phyloP scores from a whole-genome alignment of 768 basidiomycete species.

The Mycena sanguinolenta region DNA sequence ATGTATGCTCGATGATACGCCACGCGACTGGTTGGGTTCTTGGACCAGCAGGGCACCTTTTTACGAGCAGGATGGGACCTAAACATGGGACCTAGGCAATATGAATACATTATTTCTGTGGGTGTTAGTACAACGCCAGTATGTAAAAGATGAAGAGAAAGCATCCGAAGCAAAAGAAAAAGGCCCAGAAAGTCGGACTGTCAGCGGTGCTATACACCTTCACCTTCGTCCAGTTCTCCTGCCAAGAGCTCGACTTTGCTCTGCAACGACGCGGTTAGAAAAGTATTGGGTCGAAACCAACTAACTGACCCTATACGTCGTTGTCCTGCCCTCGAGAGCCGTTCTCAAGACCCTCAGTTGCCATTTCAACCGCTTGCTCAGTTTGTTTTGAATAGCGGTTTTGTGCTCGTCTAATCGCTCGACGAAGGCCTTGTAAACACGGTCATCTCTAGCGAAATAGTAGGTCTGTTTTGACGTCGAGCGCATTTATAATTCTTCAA shows the following conservation, averaged over 20 bases:
- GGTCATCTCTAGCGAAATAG: constrained; percentile 94
- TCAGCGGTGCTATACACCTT: constrained; percentile 58
- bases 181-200: constrained; percentile 8
- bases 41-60: constrained; percentile 81
- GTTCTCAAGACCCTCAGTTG: constrained; percentile 75
- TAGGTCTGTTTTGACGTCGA: constrained; percentile 69
- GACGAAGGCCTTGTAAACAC: constrained; percentile 80
- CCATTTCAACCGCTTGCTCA: constrained; percentile 74
- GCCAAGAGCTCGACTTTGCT: constrained; percentile 75
- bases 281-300: constrained; percentile 9
- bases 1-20: constrained; percentile 88
- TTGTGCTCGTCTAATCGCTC: constrained; percentile 62
- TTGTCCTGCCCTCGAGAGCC: constrained; percentile 74
- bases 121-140: constrained; percentile 36
- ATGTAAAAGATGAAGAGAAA: constrained; percentile 6
- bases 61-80: constrained; percentile 65
- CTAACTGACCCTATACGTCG: constrained; percentile 72
- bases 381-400: constrained; percentile 59
- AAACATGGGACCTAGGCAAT: constrained; percentile 18
- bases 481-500: not conserved
- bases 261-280: constrained; percentile 45
- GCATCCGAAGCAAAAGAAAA: not conserved
- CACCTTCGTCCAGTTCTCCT: constrained; percentile 74
- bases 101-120: constrained; percentile 32
- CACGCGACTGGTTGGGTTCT: constrained; percentile 68